Conservation (phyloP, 331 rosid genomes). For the Ulmus americana region DNA sequence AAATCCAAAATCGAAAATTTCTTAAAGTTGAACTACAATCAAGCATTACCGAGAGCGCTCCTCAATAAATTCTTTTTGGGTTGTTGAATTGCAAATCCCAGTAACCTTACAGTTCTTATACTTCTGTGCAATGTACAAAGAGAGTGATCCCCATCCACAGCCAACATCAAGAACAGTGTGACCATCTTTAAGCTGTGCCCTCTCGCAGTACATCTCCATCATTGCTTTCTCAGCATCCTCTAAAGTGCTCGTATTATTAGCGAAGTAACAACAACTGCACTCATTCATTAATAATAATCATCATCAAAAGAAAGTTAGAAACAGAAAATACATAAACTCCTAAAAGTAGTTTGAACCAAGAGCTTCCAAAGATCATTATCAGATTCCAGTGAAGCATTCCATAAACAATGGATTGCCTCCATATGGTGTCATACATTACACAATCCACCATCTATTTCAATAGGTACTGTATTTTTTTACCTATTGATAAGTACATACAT, state of each 20-base stretch:
- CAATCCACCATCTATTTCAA: too few relatives aligned
- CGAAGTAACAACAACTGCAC: slow-evolving; percentile 74
- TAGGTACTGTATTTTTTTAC: too few relatives aligned
- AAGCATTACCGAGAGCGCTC: slow-evolving; percentile 47
- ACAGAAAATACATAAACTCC: background rate
- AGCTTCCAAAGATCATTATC: background rate
- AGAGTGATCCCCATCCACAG: slow-evolving; percentile 95
- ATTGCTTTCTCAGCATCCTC: slow-evolving; percentile 84
- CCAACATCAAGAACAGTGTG: slow-evolving; percentile 73
- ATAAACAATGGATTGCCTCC: too few relatives aligned
- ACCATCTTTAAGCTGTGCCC: slow-evolving; percentile 67
- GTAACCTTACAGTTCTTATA: slow-evolving; percentile 61
- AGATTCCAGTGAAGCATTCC: too few relatives aligned
- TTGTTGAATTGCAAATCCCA: slow-evolving; percentile 78
- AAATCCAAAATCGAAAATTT: background rate
- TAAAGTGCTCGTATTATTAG: slow-evolving; percentile 47
- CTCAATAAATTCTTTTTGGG: slow-evolving; percentile 69
- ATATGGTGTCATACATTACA: too few relatives aligned
- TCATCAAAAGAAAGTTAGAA: background rate
- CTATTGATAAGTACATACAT: too few relatives aligned
- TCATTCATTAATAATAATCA: slow-evolving; percentile 1
- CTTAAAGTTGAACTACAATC: background rate
- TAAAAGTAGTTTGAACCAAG: background rate
- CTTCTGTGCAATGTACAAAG: slow-evolving; percentile 62
- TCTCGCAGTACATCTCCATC: slow-evolving; percentile 66